Evolutionary conservation across 805 yeast genomes (phyloP).

Genomic region (Candida tammaniensis): DNA sequence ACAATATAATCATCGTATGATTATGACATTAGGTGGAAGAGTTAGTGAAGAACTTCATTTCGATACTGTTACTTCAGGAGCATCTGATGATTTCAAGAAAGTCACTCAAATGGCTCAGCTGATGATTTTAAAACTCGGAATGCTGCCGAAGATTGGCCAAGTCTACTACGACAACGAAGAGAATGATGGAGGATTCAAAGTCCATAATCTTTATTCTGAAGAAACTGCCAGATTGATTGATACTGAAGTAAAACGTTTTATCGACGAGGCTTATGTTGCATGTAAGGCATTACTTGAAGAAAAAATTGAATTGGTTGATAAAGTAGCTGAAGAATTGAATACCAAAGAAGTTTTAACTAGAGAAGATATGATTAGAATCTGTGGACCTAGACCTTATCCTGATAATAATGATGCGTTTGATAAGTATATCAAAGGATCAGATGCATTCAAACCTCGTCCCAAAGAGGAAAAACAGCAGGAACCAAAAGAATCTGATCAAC

Average conservation of each 20-base stretch:
- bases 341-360: slow-evolving; percentile 87
- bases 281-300: slow-evolving; percentile 70
- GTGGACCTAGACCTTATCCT: slow-evolving; percentile 91
- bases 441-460: slow-evolving; percentile 35
- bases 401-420: slow-evolving; percentile 90
- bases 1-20: slow-evolving; percentile 80
- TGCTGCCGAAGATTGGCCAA: slow-evolving; percentile 79
- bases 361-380: slow-evolving; percentile 84
- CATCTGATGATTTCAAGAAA: slow-evolving; percentile 88
- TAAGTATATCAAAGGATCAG: slow-evolving; percentile 55
- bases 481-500: slow-evolving; percentile 1
- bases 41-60: slow-evolving; percentile 90
- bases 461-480: not conserved
- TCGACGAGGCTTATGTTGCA: slow-evolving; percentile 67
- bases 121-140: slow-evolving; percentile 86
- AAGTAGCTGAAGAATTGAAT: slow-evolving; percentile 84
- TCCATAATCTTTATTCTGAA: slow-evolving; percentile 52
- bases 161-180: slow-evolving; percentile 55
- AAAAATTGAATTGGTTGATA: slow-evolving; percentile 71
- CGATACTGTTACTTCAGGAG: slow-evolving; percentile 85
- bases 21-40: slow-evolving; percentile 93
- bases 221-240: slow-evolving; percentile 82
- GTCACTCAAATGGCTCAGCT: slow-evolving; percentile 84
- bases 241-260: slow-evolving; percentile 74
- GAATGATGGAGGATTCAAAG: slow-evolving; percentile 27